Conservation (phyloP, 2,329 filamentous ascomycete genomes). For the Raffaelea ambrosiae region DNA sequence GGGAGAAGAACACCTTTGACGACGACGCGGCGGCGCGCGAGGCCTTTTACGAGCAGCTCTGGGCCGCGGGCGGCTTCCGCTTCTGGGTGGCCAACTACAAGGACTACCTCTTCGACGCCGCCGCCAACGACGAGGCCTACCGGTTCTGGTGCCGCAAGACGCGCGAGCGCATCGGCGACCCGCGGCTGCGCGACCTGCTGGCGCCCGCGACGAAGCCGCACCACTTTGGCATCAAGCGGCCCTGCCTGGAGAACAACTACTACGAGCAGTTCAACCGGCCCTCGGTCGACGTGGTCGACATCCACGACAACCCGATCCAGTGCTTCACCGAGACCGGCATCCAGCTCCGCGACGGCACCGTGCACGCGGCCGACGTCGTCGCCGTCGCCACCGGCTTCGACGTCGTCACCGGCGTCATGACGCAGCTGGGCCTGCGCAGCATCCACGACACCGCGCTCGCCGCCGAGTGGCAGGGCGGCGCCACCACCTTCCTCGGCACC, state of each 20-base stretch:
- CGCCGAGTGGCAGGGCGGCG: slow-evolving; percentile 32
- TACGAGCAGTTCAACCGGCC: slow-evolving; percentile 38
- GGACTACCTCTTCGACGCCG: slow-evolving; percentile 35
- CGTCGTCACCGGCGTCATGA: slow-evolving; percentile 27
- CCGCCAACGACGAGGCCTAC: slow-evolving; percentile 45
- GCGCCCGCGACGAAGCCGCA: slow-evolving; percentile 44
- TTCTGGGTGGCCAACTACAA: slow-evolving; percentile 47
- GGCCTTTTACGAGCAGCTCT: slow-evolving; percentile 38
- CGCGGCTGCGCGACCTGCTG: slow-evolving; percentile 38
- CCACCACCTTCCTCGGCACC: slow-evolving; percentile 35
- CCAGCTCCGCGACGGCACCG: slow-evolving; percentile 28
- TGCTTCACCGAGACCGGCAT: slow-evolving; percentile 33
- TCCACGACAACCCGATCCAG: slow-evolving; percentile 30
- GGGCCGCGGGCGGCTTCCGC: slow-evolving; percentile 43
- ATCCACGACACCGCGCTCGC: slow-evolving; percentile 27
- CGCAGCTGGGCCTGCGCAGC: slow-evolving; percentile 33
- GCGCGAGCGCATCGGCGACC: slow-evolving; percentile 39
- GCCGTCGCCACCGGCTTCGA: slow-evolving; percentile 37
- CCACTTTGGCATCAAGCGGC: slow-evolving; percentile 45
- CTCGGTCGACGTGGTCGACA: slow-evolving; percentile 32
- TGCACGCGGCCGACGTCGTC: slow-evolving; percentile 34
- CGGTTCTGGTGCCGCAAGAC: slow-evolving; percentile 47
- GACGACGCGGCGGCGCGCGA: slow-evolving; percentile 40
- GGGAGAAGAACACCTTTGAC: slow-evolving; percentile 46
- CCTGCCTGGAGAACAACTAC: slow-evolving; percentile 32